Evolutionary conservation across 208 protist genomes (phyloP), one percentile per base, ranked within the genome.

Genomic region (Leishmania turanica): DNA sequence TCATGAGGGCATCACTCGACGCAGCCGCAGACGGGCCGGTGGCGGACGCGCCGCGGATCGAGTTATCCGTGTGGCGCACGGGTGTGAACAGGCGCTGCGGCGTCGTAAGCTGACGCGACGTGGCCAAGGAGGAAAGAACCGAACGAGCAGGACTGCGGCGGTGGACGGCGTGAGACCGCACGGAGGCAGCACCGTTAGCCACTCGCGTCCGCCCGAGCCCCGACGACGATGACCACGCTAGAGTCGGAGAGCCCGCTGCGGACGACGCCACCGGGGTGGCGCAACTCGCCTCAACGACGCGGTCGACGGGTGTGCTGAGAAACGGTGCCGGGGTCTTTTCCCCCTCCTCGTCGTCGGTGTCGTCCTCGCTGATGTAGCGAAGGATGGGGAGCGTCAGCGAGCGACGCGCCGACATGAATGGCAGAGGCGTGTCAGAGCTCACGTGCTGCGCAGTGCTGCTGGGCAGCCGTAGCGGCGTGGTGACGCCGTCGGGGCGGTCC

Each of bases 11-110:
- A 31, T 62, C 72, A 34, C 51, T 15, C 9, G 72, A 62, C 17
- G 51, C 72, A 24, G 51, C 24, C 19, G 72, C 51, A 19, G 71
- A 60, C 27, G 34, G 31, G 45, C 71, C 71, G 7, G 71, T 45
- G 24, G 34, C 40, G 45, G 45, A 58, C 21, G 54, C 66, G 64
- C 76, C 71, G 65, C 69, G 82, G 7, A 85, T 73, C 13, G 77
- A 65, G 65, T 81, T 82, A n/a, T 85, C 82, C 13, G 68, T n/a
- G 62, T 81, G 71, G 13, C 65, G 77, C n/a, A 85, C 82, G 15
- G 82, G 82, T 15, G 82, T 85, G 17, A 51, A 54, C 58, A 85
- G 58, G 15, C 40, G 37, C 49, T 74, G 71, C 19, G 77, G 65
- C 7, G 82, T 58, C 15, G 58, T n/a, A 3, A 73, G 13, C 54